Evolutionary conservation across 129 eudicot species (phyloP).

Genomic region (Flaveria brownii): DNA sequence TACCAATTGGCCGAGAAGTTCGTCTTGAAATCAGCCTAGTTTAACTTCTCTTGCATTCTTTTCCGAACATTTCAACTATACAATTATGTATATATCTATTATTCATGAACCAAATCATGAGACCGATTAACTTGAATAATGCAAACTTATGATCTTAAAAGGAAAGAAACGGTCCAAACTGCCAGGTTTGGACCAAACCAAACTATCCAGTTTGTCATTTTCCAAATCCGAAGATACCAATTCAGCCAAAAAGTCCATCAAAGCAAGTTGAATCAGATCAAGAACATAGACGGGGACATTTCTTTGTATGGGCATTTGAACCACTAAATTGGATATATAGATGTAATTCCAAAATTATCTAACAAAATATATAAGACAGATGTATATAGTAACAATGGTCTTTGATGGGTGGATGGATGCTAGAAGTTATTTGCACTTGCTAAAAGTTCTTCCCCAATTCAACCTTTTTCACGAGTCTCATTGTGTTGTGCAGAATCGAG

Average conservation of each 20-base stretch:
- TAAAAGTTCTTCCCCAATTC: slow-evolving; percentile 87
- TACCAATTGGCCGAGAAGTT: too few species aligned
- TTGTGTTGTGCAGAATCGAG: slow-evolving; percentile 75
- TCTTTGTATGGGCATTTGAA: slow-evolving; percentile 1
- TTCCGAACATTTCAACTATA: too few species aligned
- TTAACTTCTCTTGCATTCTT: too few species aligned
- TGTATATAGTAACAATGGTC: slow-evolving; percentile 28
- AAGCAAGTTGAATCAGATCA: too few species aligned
- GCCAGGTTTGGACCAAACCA: neutral
- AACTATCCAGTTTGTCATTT: neutral
- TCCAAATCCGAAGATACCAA: neutral
- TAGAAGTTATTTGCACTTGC: slow-evolving; percentile 34
- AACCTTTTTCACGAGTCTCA: slow-evolving; percentile 80
- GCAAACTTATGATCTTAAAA: too few species aligned
- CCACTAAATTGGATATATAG: slow-evolving; percentile 5
- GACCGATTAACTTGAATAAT: too few species aligned
- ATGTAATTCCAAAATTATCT: slow-evolving; percentile 37
- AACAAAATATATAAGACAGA: slow-evolving; percentile 29
- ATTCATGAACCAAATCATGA: too few species aligned
- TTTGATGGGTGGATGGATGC: slow-evolving; percentile 12
- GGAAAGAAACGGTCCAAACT: too few species aligned
- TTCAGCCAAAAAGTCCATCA: neutral
- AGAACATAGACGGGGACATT: neutral
- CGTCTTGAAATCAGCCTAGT: too few species aligned
- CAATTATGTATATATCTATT: too few species aligned